Percentiles rank a stretch among this genome's conserved stretches.
These are phyloP conservation scores for Penicillium sp. DNA, from an alignment of 2,329 filamentous ascomycete species.

Conservation along the genomic window DNA sequence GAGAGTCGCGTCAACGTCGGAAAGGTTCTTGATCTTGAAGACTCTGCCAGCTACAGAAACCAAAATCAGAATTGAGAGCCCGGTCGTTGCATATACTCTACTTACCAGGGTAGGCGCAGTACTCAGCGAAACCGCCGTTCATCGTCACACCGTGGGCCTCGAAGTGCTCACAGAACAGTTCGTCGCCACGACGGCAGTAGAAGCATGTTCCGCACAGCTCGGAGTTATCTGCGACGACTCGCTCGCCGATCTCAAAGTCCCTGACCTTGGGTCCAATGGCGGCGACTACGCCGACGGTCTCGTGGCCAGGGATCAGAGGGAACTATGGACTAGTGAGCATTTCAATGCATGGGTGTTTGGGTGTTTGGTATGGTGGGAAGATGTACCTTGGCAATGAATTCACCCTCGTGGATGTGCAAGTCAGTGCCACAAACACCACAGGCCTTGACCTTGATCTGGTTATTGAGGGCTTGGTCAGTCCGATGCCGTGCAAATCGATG, in stretches of 20 bases:
- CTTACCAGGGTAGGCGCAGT: constrained; percentile 53
- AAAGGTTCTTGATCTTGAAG: constrained; percentile 66
- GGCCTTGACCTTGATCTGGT: constrained; percentile 58
- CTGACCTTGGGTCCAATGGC: constrained; percentile 59
- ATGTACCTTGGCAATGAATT: constrained; percentile 57
- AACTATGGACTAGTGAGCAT: constrained; percentile 44
- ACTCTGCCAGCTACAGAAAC: constrained; percentile 50
- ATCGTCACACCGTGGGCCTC: constrained; percentile 59
- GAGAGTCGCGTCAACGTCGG: constrained; percentile 66
- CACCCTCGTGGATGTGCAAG: constrained; percentile 59
- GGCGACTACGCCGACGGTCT: constrained; percentile 64
- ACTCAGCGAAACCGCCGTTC: constrained; percentile 71
- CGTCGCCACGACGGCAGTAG: constrained; percentile 67
- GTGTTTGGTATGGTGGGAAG: neutral
- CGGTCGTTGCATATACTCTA: neutral
- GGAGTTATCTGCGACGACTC: constrained; percentile 56
- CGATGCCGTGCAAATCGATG: neutral
- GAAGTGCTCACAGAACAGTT: constrained; percentile 67
- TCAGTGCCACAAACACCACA: constrained; percentile 62
- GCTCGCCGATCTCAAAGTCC: constrained; percentile 60
- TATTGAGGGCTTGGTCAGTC: neutral
- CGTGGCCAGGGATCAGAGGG: constrained; percentile 65
- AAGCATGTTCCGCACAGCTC: constrained; percentile 69
- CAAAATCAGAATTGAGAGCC: neutral
- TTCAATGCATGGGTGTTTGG: neutral